Base-by-base conservation (phyloP, 139 green algal genomes). In the Chlamydomonas asymmetrica region DNA sequence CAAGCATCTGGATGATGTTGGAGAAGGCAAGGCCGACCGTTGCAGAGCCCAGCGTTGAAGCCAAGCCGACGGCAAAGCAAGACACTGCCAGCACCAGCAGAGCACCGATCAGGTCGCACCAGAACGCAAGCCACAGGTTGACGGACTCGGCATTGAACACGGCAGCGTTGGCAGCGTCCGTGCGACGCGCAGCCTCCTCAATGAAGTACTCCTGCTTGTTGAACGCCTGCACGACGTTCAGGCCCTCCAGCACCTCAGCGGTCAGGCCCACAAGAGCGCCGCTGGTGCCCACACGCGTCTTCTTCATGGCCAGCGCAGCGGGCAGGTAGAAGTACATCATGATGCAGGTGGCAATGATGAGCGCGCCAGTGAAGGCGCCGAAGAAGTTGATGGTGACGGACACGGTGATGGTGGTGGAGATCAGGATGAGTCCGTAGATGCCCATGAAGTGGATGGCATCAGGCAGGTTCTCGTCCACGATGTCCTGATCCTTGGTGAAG, bases 401-500 rank as follows among this genome's bases (percentile, higher is more conserved):
- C 10, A 90, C 85, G 45, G 85, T 90, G 80, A 91, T 84, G 66
- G 84, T 73, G 71, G 87, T 91, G 71, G 87, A 79, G 6, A 85
- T 43, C 64, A 90, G 82, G 71, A 90, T 91, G 45, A 90, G 66
- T 66, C 76, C 81, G 61, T 91, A 91, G 74, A 91, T 89, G 67
- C 82, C 84, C 67, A 80, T 75, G 71, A 75, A 85, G 71, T 91
- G 84, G 10, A 90, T 45, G 27, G 72, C 74, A 66, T 91, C 87
- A 29, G 81, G 75, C 59, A 91, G 82, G 29, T 69, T 83, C 80
- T 90, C 87, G 65, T 91, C 87, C 76, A 89, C 66, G 23, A 86
- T 80, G 71, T 91, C 84, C 81, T 91, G 86, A 50, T 91, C 87
- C 62, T 84, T 85, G 71, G 84, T 89, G 80, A 91, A 91, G 71